Percentiles rank a stretch among this genome's conserved stretches.
Evolutionary conservation across 2,329 filamentous ascomycete genomes (phyloP).

Genomic region (Fusarium continuum): DNA sequence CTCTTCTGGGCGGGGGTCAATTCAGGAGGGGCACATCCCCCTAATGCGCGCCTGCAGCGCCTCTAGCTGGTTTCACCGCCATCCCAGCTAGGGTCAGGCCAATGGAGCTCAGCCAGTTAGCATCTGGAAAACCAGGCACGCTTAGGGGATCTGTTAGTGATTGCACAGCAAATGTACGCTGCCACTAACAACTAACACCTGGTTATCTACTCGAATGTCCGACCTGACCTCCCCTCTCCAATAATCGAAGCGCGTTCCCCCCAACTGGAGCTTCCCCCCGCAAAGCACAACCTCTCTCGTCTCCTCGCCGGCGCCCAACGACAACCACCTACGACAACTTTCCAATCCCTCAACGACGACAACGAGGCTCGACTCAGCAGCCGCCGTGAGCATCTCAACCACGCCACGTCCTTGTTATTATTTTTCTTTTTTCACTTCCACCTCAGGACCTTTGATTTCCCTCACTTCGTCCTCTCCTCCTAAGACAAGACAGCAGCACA

Average conservation of each 20-base stretch:
- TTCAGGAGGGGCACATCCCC: constrained; percentile 32
- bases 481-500: constrained; percentile 11
- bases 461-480: constrained; percentile 7
- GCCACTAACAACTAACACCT: constrained; percentile 35
- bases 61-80: constrained; percentile 35
- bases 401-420: constrained; percentile 34
- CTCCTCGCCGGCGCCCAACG: constrained; percentile 40
- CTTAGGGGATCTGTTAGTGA: constrained; percentile 18
- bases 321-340: constrained; percentile 33
- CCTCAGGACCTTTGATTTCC: constrained; percentile 19
- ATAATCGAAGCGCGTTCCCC: constrained; percentile 37
- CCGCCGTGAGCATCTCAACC: constrained; percentile 36
- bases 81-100: constrained; percentile 19
- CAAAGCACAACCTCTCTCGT: constrained; percentile 41
- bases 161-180: not conserved
- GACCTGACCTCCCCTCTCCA: constrained; percentile 33
- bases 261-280: constrained; percentile 41
- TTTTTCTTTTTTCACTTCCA: constrained; percentile 4
- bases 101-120: constrained; percentile 21
- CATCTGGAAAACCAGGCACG: not conserved
- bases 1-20: constrained; percentile 12
- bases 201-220: not conserved
- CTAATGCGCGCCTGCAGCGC: constrained; percentile 27
- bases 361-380: constrained; percentile 39
- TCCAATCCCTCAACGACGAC: constrained; percentile 37